Evolutionary conservation across 108 stramenopile species (phyloP).

Genomic region (Skeletonema potamos): DNA sequence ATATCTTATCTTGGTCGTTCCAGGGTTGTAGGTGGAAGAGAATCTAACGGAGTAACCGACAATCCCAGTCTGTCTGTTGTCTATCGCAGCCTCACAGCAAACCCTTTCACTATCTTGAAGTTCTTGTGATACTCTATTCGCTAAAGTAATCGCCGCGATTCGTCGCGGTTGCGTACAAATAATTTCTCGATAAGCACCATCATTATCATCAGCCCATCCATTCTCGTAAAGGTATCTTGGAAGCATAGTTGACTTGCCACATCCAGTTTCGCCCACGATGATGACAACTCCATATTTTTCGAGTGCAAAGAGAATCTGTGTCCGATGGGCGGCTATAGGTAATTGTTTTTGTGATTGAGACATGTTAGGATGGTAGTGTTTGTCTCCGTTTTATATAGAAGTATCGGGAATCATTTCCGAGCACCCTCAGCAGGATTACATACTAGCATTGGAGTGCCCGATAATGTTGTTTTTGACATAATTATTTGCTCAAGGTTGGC

Average conservation of each 20-base stretch:
- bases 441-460: too few relatives aligned
- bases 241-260: slow-evolving; percentile 94
- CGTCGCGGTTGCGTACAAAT: slow-evolving; percentile 92
- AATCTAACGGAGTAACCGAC: slow-evolving; percentile 88
- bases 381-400: neutral
- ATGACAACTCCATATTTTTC: slow-evolving; percentile 79
- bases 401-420: too few relatives aligned
- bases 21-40: slow-evolving; percentile 57
- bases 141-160: slow-evolving; percentile 88
- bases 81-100: too few relatives aligned
- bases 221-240: slow-evolving; percentile 91
- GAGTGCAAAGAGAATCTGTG: slow-evolving; percentile 76
- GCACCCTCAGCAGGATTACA: too few relatives aligned
- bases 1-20: slow-evolving; percentile 69
- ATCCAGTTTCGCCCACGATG: slow-evolving; percentile 95
- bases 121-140: slow-evolving; percentile 81
- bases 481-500: too few relatives aligned
- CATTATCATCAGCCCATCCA: slow-evolving; percentile 69
- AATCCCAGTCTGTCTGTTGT: too few relatives aligned
- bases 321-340: slow-evolving; percentile 81
- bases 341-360: slow-evolving; percentile 39
- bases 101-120: slow-evolving; percentile 24
- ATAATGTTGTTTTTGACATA: too few relatives aligned
- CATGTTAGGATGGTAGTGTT: neutral
- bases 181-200: slow-evolving; percentile 51